A percentile compares a stretch with the other conserved stretches of the same genome.
phyloP scores from a whole-genome alignment of 2,329 filamentous ascomycete species.

The Pseudogymnoascus sp. region DNA sequence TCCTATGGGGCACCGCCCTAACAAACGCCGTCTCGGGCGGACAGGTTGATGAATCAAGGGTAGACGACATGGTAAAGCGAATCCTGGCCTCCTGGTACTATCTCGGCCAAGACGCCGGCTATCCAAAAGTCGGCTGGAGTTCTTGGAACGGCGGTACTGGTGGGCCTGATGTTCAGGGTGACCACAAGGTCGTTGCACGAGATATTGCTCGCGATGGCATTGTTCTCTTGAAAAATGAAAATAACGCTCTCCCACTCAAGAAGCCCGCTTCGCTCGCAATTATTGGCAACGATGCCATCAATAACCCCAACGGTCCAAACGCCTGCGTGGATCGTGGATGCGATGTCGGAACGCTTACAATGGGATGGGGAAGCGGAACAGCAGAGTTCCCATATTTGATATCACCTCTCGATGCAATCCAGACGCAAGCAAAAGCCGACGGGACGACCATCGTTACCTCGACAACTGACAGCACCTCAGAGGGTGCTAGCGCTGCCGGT shows the following conservation, averaged over 20 bases:
- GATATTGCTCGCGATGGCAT: conserved; percentile 49
- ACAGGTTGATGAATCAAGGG: conserved; percentile 48
- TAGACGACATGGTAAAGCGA: conserved; percentile 60
- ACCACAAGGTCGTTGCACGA: conserved; percentile 56
- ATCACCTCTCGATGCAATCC: conserved; percentile 58
- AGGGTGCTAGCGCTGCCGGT: conserved; percentile 20
- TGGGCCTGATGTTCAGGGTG: conserved; percentile 43
- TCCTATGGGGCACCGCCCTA: conserved; percentile 50
- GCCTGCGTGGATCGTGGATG: conserved; percentile 55
- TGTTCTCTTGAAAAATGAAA: conserved; percentile 62
- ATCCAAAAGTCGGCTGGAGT: conserved; percentile 46
- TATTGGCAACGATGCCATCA: conserved; percentile 56
- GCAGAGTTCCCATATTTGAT: conserved; percentile 43
- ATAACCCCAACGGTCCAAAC: conserved; percentile 56
- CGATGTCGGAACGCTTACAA: conserved; percentile 54
- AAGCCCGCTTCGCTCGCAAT: conserved; percentile 47
- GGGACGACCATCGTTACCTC: conserved; percentile 47
- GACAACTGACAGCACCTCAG: conserved; percentile 40
- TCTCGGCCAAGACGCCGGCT: conserved; percentile 39
- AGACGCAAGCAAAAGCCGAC: conserved; percentile 45
- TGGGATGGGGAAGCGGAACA: conserved; percentile 45
- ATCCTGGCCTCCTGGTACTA: conserved; percentile 58
- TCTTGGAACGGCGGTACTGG: conserved; percentile 24
- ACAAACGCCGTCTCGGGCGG: conserved; percentile 46
- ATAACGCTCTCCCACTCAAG: conserved; percentile 48